phyloP scores from a whole-genome alignment of 163 green algal genomes.

The Chloromonas sp. region DNA sequence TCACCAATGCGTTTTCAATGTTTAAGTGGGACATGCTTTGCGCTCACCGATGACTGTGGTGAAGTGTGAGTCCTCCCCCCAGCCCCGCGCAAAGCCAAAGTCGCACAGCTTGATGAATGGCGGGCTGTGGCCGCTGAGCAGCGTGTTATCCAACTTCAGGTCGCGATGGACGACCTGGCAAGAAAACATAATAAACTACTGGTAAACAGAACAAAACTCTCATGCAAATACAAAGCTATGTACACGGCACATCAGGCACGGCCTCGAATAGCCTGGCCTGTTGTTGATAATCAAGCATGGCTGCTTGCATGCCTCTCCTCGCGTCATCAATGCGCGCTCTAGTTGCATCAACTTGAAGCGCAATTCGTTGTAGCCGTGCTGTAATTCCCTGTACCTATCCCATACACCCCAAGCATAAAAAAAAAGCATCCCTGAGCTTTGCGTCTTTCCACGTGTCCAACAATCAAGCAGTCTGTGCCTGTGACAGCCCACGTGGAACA shows the following conservation, averaged over 20 bases:
- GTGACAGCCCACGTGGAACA: too few species aligned
- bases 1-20: too few species aligned
- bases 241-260: neutral
- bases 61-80: constrained; percentile 74
- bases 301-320: neutral
- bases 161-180: constrained; percentile 72
- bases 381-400: neutral
- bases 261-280: neutral
- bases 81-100: constrained; percentile 86
- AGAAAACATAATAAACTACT: neutral
- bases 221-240: neutral
- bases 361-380: neutral
- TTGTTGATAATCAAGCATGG: neutral
- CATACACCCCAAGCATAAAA: neutral
- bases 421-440: neutral
- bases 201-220: neutral
- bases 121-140: constrained; percentile 58
- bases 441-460: neutral
- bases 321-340: neutral
- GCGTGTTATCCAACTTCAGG: constrained; percentile 91
- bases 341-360: neutral
- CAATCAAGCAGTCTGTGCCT: too few species aligned
- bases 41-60: constrained; percentile 70
- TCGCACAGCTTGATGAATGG: constrained; percentile 87
- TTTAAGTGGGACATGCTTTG: too few species aligned